These are phyloP conservation scores for Spergularia azorica DNA, from an alignment of 179 eudicot species.

Conservation along the genomic window DNA sequence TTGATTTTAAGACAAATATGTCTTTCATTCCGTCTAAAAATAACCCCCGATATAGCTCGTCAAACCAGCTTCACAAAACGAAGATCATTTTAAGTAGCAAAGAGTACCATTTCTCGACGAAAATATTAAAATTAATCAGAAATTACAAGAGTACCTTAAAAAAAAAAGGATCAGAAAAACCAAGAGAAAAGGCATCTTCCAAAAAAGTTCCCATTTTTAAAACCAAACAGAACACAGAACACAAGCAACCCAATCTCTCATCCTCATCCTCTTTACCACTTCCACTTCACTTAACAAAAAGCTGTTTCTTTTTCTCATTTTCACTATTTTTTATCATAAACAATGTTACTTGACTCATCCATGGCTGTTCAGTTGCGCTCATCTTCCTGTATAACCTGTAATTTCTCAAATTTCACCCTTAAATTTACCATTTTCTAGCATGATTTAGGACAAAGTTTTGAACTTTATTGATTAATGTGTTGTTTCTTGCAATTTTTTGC, in stretches of 20 bases:
- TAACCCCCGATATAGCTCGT: too few species aligned
- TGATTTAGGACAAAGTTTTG: background rate
- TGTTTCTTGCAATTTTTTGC: constrained; percentile 1
- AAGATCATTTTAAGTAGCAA: too few species aligned
- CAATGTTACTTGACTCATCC: constrained; percentile 46
- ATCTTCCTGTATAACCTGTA: constrained; percentile 36
- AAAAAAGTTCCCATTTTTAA: constrained; percentile 16
- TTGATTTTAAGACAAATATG: too few species aligned
- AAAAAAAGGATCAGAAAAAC: background rate
- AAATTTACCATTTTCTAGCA: background rate
- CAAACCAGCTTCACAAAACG: too few species aligned
- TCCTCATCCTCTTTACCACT: constrained; percentile 13
- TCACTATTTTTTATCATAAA: background rate
- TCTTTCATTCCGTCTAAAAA: too few species aligned
- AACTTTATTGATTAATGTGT: constrained; percentile 4
- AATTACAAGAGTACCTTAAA: background rate
- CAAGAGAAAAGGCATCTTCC: constrained; percentile 13
- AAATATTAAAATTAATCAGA: too few species aligned
- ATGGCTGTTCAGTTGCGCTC: constrained; percentile 47
- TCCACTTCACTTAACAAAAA: background rate
- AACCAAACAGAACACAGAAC: constrained; percentile 1
- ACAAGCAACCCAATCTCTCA: constrained; percentile 22
- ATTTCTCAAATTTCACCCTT: constrained; percentile 5
- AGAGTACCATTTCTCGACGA: too few species aligned
- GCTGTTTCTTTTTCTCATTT: background rate